Evolutionary conservation across 2,329 filamentous ascomycete species (phyloP), one percentile per base, ranked within the genome.

Genomic region (Stagonosporopsis chrysanthemi): DNA sequence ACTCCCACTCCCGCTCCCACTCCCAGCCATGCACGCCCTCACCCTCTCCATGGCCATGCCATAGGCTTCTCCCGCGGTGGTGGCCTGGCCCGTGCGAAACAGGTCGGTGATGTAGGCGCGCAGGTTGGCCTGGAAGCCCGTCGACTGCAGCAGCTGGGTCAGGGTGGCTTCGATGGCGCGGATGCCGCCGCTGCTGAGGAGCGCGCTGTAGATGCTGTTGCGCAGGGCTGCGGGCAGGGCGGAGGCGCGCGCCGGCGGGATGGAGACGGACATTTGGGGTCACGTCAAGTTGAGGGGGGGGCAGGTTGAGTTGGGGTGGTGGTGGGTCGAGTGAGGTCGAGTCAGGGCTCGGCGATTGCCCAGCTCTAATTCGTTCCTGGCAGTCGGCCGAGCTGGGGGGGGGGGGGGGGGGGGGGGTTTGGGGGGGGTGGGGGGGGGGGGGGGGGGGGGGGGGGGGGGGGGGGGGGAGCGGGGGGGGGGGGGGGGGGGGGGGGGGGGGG

Each of bases 61-160:
- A 70, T 85, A 78, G 41, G 86, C 78, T 52, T 88, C 83, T 50
- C 84, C 81, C 63, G 84, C 85, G 29, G 80, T 84, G 52, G 80
- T 81, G 67, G 82, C 84, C 52, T 84, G 81, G 43, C 84, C 84
- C 24, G 80, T 82, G 63, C 85, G 82, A 52, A 88, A 81, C 38
- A 88, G 79, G 53, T 83, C 78, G 43, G 81, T 80, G 17, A 85
- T 79, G 58, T 87, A 81, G 43, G 76, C 77, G 55, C 81, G 81
- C 58, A 88, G 78, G 26, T 79, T 78, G 64, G 84, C 80, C 39
- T 83, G 82, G 85, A 85, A 88, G 64, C 85, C 85, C n/a, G 78
- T 75, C 50, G 83, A 79, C 65, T 85, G 81, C 11, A 88, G 79
- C 22, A 81, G 80, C 66, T 84, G 80, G 56, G 82, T 78, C 24